Conservation (phyloP, 1,284 basidiomycete genomes). For the Sanghuangporus weigelae region DNA sequence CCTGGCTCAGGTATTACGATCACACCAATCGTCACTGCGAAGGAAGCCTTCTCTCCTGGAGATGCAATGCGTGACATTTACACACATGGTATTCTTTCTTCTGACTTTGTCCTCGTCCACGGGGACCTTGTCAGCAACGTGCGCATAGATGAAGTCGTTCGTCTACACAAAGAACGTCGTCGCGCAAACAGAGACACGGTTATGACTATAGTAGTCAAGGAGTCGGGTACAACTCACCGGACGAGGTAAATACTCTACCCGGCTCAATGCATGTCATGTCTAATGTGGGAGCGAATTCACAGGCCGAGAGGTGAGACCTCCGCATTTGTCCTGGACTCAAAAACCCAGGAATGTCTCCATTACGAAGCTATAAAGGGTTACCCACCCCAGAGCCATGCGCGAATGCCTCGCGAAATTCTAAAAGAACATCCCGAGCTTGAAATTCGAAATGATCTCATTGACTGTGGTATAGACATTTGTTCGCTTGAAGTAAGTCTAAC, state of each 20-base stretch:
- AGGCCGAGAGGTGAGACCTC: constrained; percentile 69
- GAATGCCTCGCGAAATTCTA: constrained; percentile 68
- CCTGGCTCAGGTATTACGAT: constrained; percentile 77
- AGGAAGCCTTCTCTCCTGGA: constrained; percentile 86
- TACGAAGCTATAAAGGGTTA: constrained; percentile 69
- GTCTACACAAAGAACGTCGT: constrained; percentile 83
- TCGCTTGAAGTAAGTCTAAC: constrained; percentile 68
- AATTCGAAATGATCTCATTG: constrained; percentile 82
- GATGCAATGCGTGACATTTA: constrained; percentile 98
- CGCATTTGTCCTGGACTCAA: constrained; percentile 69
- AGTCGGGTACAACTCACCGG: constrained; percentile 64
- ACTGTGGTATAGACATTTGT: constrained; percentile 88
- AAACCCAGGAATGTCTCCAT: constrained; percentile 73
- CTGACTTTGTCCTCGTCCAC: constrained; percentile 91
- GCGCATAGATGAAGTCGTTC: constrained; percentile 84
- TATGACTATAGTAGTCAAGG: constrained; percentile 93
- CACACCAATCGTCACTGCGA: constrained; percentile 81
- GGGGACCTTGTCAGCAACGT: constrained; percentile 95
- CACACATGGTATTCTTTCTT: constrained; percentile 85
- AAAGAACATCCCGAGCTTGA: constrained; percentile 69
- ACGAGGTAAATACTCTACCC: constrained; percentile 51
- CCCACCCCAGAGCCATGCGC: constrained; percentile 51
- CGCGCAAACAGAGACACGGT: constrained; percentile 88
- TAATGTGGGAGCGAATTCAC: constrained; percentile 17
- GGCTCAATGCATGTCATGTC: constrained; percentile 10